Conservation (phyloP, 345 rosid species). For the Lepidium didymum region DNA sequence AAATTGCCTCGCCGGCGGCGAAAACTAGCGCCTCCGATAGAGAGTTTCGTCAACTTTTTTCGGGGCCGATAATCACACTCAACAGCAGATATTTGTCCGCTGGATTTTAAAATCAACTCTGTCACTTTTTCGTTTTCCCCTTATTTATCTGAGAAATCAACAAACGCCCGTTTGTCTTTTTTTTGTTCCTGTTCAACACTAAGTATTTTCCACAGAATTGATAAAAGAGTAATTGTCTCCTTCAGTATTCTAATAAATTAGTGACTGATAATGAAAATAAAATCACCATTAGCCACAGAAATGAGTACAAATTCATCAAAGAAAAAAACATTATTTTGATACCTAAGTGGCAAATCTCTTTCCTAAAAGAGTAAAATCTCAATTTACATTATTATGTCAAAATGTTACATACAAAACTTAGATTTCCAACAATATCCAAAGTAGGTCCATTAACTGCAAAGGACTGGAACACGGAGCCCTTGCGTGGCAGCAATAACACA, state of each 20-base stretch:
- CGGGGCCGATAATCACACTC: neutral
- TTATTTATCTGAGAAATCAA: constrained; percentile 3
- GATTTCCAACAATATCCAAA: constrained; percentile 4
- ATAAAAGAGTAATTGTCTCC: neutral
- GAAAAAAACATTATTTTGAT: neutral
- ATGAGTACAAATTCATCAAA: neutral
- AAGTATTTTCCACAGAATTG: no score
- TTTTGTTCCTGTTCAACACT: no score
- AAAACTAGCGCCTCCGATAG: constrained; percentile 12
- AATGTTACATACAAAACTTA: constrained; percentile 23
- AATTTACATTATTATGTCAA: constrained; percentile 16
- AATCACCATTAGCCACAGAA: neutral
- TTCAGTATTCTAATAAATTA: neutral
- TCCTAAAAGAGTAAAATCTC: neutral
- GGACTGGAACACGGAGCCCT: neutral
- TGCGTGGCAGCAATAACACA: neutral
- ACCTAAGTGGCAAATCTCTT: neutral
- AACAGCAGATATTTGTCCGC: constrained; percentile 16
- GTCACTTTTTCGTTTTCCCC: neutral
- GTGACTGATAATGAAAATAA: neutral
- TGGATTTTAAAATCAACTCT: constrained; percentile 16
- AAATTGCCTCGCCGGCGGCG: constrained; percentile 13
- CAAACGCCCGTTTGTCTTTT: neutral
- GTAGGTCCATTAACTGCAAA: neutral
- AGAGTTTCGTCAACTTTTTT: constrained; percentile 18